Evolutionary conservation across 768 basidiomycete species (phyloP), one percentile per base, ranked within the genome.

Genomic region (Russula sp.): DNA sequence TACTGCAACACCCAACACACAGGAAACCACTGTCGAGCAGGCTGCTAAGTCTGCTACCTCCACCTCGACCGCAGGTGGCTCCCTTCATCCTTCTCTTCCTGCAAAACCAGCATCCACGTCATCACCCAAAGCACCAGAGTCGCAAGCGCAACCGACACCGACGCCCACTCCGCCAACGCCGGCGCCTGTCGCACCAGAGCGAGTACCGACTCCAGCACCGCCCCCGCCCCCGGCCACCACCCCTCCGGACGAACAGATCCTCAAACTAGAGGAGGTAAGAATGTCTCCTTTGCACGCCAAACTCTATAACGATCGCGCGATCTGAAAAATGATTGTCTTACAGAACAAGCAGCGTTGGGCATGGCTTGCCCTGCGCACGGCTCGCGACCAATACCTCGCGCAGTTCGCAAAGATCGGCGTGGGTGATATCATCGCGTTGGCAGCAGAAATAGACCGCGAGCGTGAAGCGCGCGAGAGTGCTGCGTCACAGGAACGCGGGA

Each of bases 321-420:
- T 34, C 54, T 57, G 47, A 58, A 47, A 18, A 40, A 56, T n/a
- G 22, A 27, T 55, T 35, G 8, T 39, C 67, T 50, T 62, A 20
- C 70, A 92, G 91, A 86, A 84, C 73, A 89, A 91, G 68, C 82
- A 86, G 64, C 82, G 88, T 3, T 84, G 85, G 79, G 77, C 89
- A 6, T 94, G 92, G 91, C 79, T 92, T 18, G 88, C 87, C 8
- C 79, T 94, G 62, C 87, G 91, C 20, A 81, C 83, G 47, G 84
- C 88, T 58, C 86, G 91, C 42, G 85, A 89, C 67, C 80, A 81
- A 62, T 77, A 92, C 72, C 72, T 92, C 45, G 83, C 86, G 65
- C 84, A 90, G 68, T 93, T 94, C 66, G 82, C 85, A n/a, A 87
- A 84, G 76, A 91, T 92, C 64, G 89, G 88, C 18, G 84, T 84